These are phyloP conservation scores for Lepidium didymum DNA, from an alignment of 345 rosid genomes.

Conservation along the genomic window DNA sequence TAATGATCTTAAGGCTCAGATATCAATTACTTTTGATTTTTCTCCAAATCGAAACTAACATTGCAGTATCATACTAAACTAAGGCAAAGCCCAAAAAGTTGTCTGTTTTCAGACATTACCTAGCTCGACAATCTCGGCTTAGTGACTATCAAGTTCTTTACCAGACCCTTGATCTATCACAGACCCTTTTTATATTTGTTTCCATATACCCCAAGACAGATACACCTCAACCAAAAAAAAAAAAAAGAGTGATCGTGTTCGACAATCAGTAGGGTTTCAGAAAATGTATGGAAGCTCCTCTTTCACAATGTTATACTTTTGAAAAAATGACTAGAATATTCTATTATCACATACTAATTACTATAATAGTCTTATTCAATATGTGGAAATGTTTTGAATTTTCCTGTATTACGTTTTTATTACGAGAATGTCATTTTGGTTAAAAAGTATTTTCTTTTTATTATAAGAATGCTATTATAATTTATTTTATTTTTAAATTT, in stretches of 20 bases:
- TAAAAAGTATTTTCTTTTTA: too few relatives aligned
- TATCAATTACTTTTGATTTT: constrained; percentile 12
- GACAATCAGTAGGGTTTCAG: neutral
- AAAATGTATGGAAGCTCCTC: neutral
- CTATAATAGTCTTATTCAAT: too few relatives aligned
- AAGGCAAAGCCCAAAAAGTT: neutral
- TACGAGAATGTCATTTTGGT: too few relatives aligned
- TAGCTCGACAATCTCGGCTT: neutral
- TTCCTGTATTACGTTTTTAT: too few relatives aligned
- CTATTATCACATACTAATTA: too few relatives aligned
- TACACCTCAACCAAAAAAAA: neutral
- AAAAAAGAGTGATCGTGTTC: neutral
- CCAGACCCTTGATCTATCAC: neutral
- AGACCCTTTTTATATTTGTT: too few relatives aligned
- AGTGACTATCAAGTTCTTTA: neutral
- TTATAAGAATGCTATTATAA: too few relatives aligned
- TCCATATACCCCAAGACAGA: too few relatives aligned
- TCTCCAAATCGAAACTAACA: neutral
- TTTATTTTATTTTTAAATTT: too few relatives aligned
- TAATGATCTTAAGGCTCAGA: constrained; percentile 32
- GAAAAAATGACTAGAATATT: too few relatives aligned
- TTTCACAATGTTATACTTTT: neutral
- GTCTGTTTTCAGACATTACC: neutral
- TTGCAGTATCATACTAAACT: neutral
- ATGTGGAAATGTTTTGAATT: too few relatives aligned